Base-by-base conservation (phyloP, 768 basidiomycete species). In the Trametes elegans region DNA sequence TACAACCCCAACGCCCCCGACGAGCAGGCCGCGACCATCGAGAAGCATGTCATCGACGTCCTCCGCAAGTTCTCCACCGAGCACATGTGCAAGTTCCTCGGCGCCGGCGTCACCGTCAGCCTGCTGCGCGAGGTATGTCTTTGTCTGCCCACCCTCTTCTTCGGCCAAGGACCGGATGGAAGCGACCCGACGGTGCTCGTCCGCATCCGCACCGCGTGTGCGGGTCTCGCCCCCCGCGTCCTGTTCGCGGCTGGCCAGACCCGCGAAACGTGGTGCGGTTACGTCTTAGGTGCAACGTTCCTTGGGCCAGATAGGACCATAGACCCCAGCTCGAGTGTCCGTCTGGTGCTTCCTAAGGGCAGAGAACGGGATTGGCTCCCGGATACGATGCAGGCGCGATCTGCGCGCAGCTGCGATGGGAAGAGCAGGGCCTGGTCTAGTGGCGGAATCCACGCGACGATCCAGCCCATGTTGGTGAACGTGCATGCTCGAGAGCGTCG, bases 31-130 rank as follows among this genome's bases (percentile, higher is more conserved):
- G 70, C 79, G 49, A 76, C 74, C 21, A 87, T 92, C 66, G 85
- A 87, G 68, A 72, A 70, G 42, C 80, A 83, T 59, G 76, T 91
- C 59, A 64, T 89, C 53, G 71, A 81, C n/a, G 79, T 79, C 10
- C 69, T 93, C 48, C 81, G 82, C 67, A 81, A 82, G 63, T 91
- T 92, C 75, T 82, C 83, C 41, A 73, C 76, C 24, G 85, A 87
- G 61, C 90, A 93, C 68, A 70, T 91, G 21, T 88, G 89, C 80
- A 91, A 92, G 75, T 90, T 93, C 76, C 77, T 92, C 58, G 89
- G 89, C 62, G 86, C 87, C 5, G 90, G 90, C 62, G 79, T 93
- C 53, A 88, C 90, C 35, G 70, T 90, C 48, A 66, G 73, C 23
- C 76, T 93, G 55, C 76, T 91, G 62, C 80, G 79, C 64, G 88